Conservation (phyloP, 1,284 basidiomycete genomes). For the Pholiota adiposa region DNA sequence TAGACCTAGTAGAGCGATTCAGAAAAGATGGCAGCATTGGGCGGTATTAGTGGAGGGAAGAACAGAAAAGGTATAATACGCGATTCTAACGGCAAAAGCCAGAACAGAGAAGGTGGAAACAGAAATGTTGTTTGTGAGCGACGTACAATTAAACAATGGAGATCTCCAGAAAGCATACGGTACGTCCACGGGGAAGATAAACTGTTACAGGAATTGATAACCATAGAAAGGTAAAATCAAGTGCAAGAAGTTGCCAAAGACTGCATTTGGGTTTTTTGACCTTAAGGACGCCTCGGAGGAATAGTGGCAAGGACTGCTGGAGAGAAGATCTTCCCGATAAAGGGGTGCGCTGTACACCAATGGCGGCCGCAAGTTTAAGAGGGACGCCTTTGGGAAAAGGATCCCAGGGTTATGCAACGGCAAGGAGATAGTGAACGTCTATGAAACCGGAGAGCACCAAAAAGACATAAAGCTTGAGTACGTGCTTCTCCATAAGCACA, state of each 20-base stretch:
- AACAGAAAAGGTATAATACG: background rate
- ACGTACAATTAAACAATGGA: conserved; percentile 19
- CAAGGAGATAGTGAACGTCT: conserved; percentile 3
- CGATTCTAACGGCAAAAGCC: conserved; percentile 1
- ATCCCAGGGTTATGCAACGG: conserved; percentile 23
- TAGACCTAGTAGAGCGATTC: conserved; percentile 9
- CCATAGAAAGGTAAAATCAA: conserved; percentile 35
- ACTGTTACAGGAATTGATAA: conserved; percentile 36
- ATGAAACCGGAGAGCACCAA: conserved; percentile 12
- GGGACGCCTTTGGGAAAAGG: conserved; percentile 19
- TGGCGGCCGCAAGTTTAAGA: conserved; percentile 5
- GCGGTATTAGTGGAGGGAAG: conserved; percentile 4
- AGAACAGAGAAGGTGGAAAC: conserved; percentile 19
- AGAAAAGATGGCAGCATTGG: conserved; percentile 15
- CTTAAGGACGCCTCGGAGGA: conserved; percentile 35
- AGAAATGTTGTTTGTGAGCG: conserved; percentile 7
- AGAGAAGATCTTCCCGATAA: conserved; percentile 41
- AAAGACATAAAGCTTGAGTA: conserved; percentile 15
- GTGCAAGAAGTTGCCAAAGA: conserved; percentile 30
- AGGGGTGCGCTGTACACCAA: conserved; percentile 19
- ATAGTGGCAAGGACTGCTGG: conserved; percentile 24
- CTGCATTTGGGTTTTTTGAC: conserved; percentile 34
- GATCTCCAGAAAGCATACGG: conserved; percentile 18
- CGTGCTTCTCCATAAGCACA: conserved; percentile 23
- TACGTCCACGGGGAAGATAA: conserved; percentile 29